Percentiles rank a stretch among this genome's conserved stretches.
Evolutionary conservation across 1,139 yeast genomes (phyloP).

Genomic region (Suzukiozyma palmioleophila): DNA sequence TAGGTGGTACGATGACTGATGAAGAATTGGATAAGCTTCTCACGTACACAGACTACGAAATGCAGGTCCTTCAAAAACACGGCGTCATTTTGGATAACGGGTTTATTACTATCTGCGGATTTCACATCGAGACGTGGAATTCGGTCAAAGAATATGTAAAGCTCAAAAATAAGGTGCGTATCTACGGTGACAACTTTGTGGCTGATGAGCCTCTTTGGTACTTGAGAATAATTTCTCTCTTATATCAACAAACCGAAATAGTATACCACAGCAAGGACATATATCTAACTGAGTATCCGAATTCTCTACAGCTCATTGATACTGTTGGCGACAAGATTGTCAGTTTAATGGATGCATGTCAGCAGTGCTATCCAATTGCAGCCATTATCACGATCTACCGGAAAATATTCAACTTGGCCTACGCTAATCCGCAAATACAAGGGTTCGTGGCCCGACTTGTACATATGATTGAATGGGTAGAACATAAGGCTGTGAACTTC

Average conservation of each 20-base stretch:
- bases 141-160: conserved; percentile 48
- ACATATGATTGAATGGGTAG: conserved; percentile 20
- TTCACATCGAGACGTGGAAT: conserved; percentile 43
- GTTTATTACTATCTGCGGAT: conserved; percentile 54
- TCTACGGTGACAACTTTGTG: conserved; percentile 11
- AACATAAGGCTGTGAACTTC: conserved; percentile 16
- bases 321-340: conserved; percentile 12
- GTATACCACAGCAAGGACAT: conserved; percentile 4
- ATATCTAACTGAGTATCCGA: conserved; percentile 3
- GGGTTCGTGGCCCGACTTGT: conserved; percentile 20
- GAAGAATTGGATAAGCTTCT: conserved; percentile 44
- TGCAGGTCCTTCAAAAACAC: conserved; percentile 22
- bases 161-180: conserved; percentile 36
- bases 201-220: conserved; percentile 15
- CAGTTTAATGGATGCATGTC: conserved; percentile 33
- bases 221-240: conserved; percentile 16
- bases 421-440: conserved; percentile 27
- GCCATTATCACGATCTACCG: conserved; percentile 24
- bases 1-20: conserved; percentile 58
- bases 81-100: conserved; percentile 37
- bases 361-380: conserved; percentile 27
- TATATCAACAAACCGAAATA: conserved; percentile 8
- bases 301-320: conserved; percentile 9
- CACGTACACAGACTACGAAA: conserved; percentile 36
- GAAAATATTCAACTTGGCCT: conserved; percentile 24